Conservation (phyloP, 1,284 basidiomycete species). For the Rhodotorula sp. region DNA sequence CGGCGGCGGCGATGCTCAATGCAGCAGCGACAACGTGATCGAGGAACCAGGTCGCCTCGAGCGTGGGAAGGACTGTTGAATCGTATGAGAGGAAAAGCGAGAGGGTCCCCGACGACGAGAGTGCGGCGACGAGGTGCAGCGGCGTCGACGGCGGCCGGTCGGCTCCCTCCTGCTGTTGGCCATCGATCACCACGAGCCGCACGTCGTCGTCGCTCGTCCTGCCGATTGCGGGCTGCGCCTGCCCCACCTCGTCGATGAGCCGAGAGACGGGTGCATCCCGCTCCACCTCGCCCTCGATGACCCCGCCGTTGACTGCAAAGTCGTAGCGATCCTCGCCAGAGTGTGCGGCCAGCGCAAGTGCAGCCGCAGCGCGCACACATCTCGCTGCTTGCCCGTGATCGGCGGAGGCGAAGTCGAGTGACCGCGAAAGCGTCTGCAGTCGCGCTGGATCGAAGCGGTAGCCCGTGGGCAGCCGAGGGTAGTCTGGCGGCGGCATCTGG, state of each 20-base stretch:
- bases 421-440: neutral
- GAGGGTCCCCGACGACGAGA: neutral
- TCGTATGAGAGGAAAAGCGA: conserved; percentile 24
- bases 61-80: conserved; percentile 5
- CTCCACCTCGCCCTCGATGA: conserved; percentile 15
- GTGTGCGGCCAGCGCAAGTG: conserved; percentile 24
- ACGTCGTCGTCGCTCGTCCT: neutral
- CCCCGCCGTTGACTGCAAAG: neutral
- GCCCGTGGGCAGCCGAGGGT: conserved; percentile 24
- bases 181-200: neutral
- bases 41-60: conserved; percentile 39
- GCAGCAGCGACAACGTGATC: conserved; percentile 13
- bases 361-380: conserved; percentile 18
- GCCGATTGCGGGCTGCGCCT: neutral
- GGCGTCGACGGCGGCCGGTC: neutral
- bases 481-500: conserved; percentile 26
- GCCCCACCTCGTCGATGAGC: conserved; percentile 5
- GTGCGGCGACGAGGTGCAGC: neutral
- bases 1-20: neutral
- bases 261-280: neutral
- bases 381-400: neutral
- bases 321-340: conserved; percentile 31
- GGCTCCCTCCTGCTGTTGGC: too few species aligned
- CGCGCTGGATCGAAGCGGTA: conserved; percentile 15
- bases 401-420: neutral